Evolutionary conservation across 352 stramenopile species (phyloP), one percentile per base, ranked within the genome.

Genomic region (Phytophthora rubi): DNA sequence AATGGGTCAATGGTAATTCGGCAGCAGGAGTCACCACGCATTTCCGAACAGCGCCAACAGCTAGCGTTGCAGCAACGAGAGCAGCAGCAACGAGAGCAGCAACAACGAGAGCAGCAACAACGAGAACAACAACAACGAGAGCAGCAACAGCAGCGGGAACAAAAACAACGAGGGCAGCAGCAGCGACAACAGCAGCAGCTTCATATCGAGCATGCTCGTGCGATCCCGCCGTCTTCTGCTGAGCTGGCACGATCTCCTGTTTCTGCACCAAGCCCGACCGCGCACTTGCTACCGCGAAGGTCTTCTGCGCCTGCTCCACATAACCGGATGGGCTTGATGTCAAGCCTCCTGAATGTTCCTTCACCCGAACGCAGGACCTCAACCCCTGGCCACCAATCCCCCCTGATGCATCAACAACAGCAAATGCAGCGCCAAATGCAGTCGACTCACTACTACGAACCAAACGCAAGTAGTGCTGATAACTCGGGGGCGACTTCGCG

Each of bases 281-380:
- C 83, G 2, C 78, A 91, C 47, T 62, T 94, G 68, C 63, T 94
- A 6, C 81, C 84, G 48, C 76, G 70, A 32, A 61, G 79, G 37
- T 56, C 73, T 39, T 61, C 65, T 0, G 57, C 57, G 3, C 52
- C 76, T 44, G 63, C 71, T 18, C 55, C 63, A 18, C 54, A 73
- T 28, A 92, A 79, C 60, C 77, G 82, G 13, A 94, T 94, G 83
- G 81, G 80, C 7, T 73, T 91, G 37, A 94, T 94, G 86, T 82
- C 83, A 10, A 94, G 83, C 39, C 67, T 94, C n/a, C 70, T 94
- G 13, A 94, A 93, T 68, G 82, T 91, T 3, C 70, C 82, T 2
- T 90, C 84, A 7, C 79, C 83, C n/a, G 85, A 93, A 30, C 80
- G 49, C 68, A 81, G 42, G 67, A 68, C 23, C 56, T 86, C 48